phyloP scores from a whole-genome alignment of 1,284 basidiomycete species.

The Cryptococcus amylolentus region DNA sequence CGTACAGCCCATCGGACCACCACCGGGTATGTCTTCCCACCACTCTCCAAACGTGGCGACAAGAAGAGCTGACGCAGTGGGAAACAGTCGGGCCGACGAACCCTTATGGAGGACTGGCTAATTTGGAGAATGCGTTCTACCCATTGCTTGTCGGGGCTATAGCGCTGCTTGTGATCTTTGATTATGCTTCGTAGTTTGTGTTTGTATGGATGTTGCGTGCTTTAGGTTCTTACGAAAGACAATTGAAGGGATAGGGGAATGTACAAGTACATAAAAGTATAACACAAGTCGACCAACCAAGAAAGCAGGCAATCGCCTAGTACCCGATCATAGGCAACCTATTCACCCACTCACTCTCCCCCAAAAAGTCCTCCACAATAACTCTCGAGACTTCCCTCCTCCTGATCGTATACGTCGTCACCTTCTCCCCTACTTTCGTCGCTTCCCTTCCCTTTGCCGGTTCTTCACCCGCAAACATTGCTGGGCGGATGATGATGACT shows the following conservation, averaged over 20 bases:
- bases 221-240: no score
- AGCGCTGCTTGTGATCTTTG: conserved; percentile 42
- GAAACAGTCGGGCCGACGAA: conserved; percentile 1
- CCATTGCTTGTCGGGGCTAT: conserved; percentile 44
- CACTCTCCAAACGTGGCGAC: background rate
- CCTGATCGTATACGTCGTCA: conserved; percentile 15
- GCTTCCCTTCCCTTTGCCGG: background rate
- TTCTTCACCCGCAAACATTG: conserved; percentile 17
- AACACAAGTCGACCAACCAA: background rate
- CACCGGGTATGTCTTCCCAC: background rate
- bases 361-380: conserved; percentile 21
- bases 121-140: conserved; percentile 43
- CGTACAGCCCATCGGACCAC: background rate
- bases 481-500: conserved; percentile 27
- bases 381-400: conserved; percentile 24
- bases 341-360: conserved; percentile 22
- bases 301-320: conserved; percentile 3
- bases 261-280: no score
- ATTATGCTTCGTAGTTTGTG: conserved; percentile 30
- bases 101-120: conserved; percentile 23
- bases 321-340: conserved; percentile 25
- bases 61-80: no score
- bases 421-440: conserved; percentile 1
- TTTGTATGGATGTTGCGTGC: no score
- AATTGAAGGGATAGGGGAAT: no score